phyloP scores from a whole-genome alignment of 73 alveolate species.

The Paramecium caudatum region DNA sequence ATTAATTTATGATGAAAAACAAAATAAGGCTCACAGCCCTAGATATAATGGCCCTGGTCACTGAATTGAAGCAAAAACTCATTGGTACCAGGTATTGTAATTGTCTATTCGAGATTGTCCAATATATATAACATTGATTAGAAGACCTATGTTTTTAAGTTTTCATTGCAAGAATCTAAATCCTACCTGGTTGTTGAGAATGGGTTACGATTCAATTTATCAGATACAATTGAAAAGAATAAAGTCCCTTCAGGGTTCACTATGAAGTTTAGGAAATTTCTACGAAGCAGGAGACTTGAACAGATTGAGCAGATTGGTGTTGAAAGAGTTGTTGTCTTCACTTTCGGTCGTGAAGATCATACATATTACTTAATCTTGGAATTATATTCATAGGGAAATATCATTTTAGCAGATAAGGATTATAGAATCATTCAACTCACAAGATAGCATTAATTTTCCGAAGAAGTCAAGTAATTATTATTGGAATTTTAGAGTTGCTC shows the following conservation, averaged over 20 bases:
- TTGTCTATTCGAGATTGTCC: conserved; percentile 77
- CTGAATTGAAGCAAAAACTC: conserved; percentile 68
- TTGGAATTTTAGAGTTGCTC: conserved; percentile 73
- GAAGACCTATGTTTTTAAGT: conserved; percentile 85
- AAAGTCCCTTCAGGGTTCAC: conserved; percentile 89
- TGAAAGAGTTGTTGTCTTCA: conserved; percentile 89
- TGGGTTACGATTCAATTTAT: conserved; percentile 74
- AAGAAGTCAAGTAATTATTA: conserved; percentile 75
- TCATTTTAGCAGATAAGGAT: conserved; percentile 87
- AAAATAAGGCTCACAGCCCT: conserved; percentile 70
- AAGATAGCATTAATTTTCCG: conserved; percentile 88
- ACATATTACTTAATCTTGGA: conserved; percentile 86
- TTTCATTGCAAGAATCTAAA: conserved; percentile 84
- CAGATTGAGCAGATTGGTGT: conserved; percentile 86
- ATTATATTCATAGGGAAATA: conserved; percentile 89
- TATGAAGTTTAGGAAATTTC: conserved; percentile 89
- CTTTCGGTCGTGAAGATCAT: conserved; percentile 89
- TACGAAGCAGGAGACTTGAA: conserved; percentile 87
- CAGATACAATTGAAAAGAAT: conserved; percentile 81
- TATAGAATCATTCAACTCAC: conserved; percentile 83
- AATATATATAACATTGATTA: conserved; percentile 88
- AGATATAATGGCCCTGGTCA: conserved; percentile 70
- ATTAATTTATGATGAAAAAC: conserved; percentile 58
- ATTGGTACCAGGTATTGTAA: conserved; percentile 55
- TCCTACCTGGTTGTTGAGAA: conserved; percentile 85